phyloP scores from a whole-genome alignment of 1,284 basidiomycete species.

The Anthracocystis walkeri region DNA sequence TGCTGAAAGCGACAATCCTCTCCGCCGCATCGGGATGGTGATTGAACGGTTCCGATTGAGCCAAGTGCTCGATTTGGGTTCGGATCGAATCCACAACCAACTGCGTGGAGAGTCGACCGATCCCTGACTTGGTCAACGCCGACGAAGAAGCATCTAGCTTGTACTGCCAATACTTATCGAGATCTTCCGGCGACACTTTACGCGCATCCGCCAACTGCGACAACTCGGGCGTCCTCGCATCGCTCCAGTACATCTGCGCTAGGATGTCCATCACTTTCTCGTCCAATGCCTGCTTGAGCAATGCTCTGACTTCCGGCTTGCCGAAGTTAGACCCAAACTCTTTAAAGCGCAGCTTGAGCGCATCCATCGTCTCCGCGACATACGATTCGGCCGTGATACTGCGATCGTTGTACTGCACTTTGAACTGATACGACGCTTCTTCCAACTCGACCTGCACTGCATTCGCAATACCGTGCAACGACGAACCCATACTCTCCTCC shows the following conservation, averaged over 20 bases:
- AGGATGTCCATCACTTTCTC: conserved; percentile 96
- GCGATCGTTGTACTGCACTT: conserved; percentile 98
- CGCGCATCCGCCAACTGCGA: conserved; percentile 79
- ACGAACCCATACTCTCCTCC: conserved; percentile 95
- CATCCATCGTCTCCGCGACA: conserved; percentile 95
- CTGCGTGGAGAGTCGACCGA: conserved; percentile 92
- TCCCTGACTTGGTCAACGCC: conserved; percentile 92
- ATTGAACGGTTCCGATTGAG: conserved; percentile 86
- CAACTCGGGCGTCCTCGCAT: conserved; percentile 83
- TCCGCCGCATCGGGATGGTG: conserved; percentile 89
- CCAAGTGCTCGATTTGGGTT: conserved; percentile 85
- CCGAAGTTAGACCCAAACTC: conserved; percentile 86
- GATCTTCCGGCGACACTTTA: conserved; percentile 76
- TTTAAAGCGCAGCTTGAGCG: conserved; percentile 90
- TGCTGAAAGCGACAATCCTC: conserved; percentile 89
- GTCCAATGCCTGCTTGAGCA: conserved; percentile 91
- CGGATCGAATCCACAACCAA: conserved; percentile 95
- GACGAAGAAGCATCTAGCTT: conserved; percentile 93
- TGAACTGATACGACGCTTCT: conserved; percentile 97
- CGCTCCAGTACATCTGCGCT: conserved; percentile 96
- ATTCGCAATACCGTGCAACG: conserved; percentile 93
- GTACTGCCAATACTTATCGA: conserved; percentile 94
- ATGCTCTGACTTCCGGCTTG: conserved; percentile 86
- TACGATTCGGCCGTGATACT: conserved; percentile 95
- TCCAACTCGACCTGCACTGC: conserved; percentile 96